Evolutionary conservation across 2,329 filamentous ascomycete genomes (phyloP).

Genomic region (Ophiosphaerella herpotricha): DNA sequence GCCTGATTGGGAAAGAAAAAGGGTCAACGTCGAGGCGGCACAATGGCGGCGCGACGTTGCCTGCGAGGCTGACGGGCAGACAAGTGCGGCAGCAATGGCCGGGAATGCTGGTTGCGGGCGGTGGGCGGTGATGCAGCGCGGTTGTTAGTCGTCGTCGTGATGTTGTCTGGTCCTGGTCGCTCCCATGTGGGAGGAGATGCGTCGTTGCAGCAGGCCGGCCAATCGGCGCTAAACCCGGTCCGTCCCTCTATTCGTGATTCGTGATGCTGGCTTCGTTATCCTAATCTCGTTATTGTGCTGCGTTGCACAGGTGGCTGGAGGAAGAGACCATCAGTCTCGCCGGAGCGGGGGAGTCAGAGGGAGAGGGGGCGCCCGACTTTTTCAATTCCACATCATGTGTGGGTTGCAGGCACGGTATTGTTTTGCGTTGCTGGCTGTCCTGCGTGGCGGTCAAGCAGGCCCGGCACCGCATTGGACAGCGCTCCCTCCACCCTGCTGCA

Average conservation of each 20-base stretch:
- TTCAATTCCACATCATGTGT: conserved; percentile 9
- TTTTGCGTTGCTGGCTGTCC: conserved; percentile 13
- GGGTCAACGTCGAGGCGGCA: conserved; percentile 3
- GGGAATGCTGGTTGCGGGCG: neutral
- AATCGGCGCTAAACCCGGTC: conserved; percentile 13
- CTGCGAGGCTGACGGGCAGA: conserved; percentile 24
- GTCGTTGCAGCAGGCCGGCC: conserved; percentile 14
- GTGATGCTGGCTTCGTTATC: too few relatives aligned
- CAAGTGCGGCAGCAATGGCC: neutral
- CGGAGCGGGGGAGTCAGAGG: conserved; percentile 16
- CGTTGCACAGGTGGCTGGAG: conserved; percentile 2
- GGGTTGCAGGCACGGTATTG: conserved; percentile 19
- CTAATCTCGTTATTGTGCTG: conserved; percentile 8
- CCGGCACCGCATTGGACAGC: conserved; percentile 16
- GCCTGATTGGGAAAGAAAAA: conserved; percentile 22
- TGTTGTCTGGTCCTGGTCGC: conserved; percentile 17
- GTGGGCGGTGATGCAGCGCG: too few relatives aligned
- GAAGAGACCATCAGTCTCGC: conserved; percentile 22
- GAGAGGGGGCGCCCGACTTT: neutral
- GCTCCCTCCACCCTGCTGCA: conserved; percentile 19
- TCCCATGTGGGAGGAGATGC: conserved; percentile 18
- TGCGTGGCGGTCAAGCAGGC: conserved; percentile 35
- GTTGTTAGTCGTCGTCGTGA: neutral
- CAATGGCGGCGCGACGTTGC: conserved; percentile 8
- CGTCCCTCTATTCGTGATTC: too few relatives aligned